phyloP scores from a whole-genome alignment of 495 filamentous ascomycete species.

The Penicillium manginii region DNA sequence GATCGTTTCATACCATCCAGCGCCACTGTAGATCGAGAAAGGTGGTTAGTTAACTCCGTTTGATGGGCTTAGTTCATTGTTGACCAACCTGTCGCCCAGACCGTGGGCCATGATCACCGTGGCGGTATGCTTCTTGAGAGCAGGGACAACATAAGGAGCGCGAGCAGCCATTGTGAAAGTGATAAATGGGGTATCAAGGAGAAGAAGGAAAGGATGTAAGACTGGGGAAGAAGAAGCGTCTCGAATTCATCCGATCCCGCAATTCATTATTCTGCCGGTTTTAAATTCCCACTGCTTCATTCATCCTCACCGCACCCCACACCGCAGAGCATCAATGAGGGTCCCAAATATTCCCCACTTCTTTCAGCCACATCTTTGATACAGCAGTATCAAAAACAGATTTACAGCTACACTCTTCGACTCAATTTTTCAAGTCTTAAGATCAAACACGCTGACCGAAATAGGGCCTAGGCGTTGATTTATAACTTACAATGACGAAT shows the following conservation, averaged over 20 bases:
- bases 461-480: no score
- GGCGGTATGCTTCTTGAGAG: constrained; percentile 87
- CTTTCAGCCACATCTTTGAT: no score
- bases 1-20: constrained; percentile 63
- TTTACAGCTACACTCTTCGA: no score
- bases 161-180: constrained; percentile 50
- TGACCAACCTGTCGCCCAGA: constrained; percentile 72
- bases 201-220: not conserved
- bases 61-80: not conserved
- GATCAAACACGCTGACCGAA: no score
- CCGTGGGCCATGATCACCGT: constrained; percentile 95
- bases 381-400: no score
- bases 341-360: no score
- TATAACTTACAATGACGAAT: no score
- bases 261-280: no score
- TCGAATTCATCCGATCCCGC: not conserved
- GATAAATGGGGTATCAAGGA: not conserved
- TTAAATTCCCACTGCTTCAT: no score
- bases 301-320: no score
- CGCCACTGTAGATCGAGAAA: constrained; percentile 46
- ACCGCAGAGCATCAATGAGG: no score
- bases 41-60: constrained; percentile 6
- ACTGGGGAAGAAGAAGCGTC: not conserved
- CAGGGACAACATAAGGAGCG: constrained; percentile 76
- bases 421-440: no score